Base-by-base conservation (phyloP, 2,329 filamentous ascomycete genomes). In the Phoma sp. region DNA sequence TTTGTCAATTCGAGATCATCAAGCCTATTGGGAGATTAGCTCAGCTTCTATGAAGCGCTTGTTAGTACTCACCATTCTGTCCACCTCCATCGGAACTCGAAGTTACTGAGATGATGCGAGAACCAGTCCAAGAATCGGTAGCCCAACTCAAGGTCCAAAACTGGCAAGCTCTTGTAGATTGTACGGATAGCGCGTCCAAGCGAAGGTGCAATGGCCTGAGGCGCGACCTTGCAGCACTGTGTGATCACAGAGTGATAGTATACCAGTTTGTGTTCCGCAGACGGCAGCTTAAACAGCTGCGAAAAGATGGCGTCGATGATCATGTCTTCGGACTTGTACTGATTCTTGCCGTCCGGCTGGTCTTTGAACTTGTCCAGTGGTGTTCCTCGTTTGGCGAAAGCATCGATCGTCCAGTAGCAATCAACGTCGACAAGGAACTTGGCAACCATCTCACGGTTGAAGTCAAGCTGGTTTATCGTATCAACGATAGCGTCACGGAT, bases 31-130 rank as follows among this genome's bases (percentile, higher is more conserved):
- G 2, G 23, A 2, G 5, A 25, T 69, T 62, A 66, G 64, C 46
- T 42, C 15, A 10, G 7, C 17, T 18, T 7, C 1, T 4, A 15
- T 2, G 25, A 11, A 18, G 9, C 7, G 5, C 2, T 7, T 17
- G 6, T n/a, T 7, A 15, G 5, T 9, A 77, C 81, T 66, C 75
- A 86, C 95, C 95, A 99, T 78, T 99, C 95, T 14, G 90, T 88
- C 95, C 95, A 99, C 77, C 98, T 98, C 95, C 95, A 99, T 9
- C 95, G 95, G 74, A 98, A 99, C 47, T 96, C 95, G 72, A 99
- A 99, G 78, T 99, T 99, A 78, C 93, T 97, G 62, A 99, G 79
- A 78, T 99, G 95, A 74, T 99, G 95, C 15, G 93, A 86, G 71
- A 99, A 99, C 95, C 95, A 99, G 74, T 98, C 93, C 71, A 96